Base-by-base conservation (phyloP, 805 yeast genomes). In the Dipodascus geniculatus region DNA sequence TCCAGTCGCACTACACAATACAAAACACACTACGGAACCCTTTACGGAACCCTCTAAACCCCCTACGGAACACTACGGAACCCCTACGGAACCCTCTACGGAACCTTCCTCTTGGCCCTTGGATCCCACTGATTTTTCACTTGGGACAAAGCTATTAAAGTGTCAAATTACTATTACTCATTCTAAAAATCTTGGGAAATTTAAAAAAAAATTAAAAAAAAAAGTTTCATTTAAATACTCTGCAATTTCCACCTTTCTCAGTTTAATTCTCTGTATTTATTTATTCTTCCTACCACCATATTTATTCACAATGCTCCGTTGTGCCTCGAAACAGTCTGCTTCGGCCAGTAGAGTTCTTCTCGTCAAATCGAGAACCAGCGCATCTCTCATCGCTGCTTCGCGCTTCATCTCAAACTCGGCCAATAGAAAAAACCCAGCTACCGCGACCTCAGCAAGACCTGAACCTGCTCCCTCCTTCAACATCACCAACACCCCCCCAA, bases 401-500 rank as follows among this genome's bases (percentile, higher is more conserved):
- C 44, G 44, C 20, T 38, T 11, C 44, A 38, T 38, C 20, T 38
- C 44, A 38, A 38, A 14, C 44, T 38, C 44, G 4, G 44, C 44
- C 4, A 17, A 38, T 16, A 38, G 44, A 38, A 38, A 38, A 38
- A 50, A 16, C 3, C 35, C 51, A 33, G 51, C 50, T 24, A 42
- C 57, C 6, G 53, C 53, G n/a, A 28, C 49, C 16, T 48, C 52
- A 23, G 50, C 60, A 22, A 64, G 71, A 17, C 71, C 71, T 2
- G 59, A 59, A 50, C 71, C 71, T 3, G 70, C 71, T 22, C 71
- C 71, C 3, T 58, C 68, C 38, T 68, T 68, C 60, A 66, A 67
- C 58, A 54, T 57, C 23, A 60, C 59, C 31, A 50, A 17, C n/a
- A 6, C 44, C 4, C 14, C 20, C 44, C 20, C 44, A 6, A n/a